Percentiles rank a stretch among this genome's conserved stretches.
Conservation (phyloP, 2,329 filamentous ascomycete genomes). For the Clarireedia sp. region DNA sequence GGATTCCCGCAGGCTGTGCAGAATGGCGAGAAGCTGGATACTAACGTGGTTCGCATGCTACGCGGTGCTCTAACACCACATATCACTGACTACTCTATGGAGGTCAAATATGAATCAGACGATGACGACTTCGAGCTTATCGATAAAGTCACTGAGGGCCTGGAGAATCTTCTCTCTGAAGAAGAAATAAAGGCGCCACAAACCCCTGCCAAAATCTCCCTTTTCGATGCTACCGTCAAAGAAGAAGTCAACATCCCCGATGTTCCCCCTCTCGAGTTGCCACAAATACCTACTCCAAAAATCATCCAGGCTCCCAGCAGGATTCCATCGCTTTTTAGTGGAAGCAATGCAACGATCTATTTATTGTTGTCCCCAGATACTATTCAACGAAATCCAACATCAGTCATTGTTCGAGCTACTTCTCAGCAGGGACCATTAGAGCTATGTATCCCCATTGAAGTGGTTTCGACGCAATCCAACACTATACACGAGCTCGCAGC, state of each 20-base stretch:
- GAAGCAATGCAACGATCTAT: slow-evolving; percentile 58
- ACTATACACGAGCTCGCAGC: slow-evolving; percentile 65
- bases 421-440: slow-evolving; percentile 50
- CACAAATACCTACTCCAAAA: slow-evolving; percentile 43
- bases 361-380: slow-evolving; percentile 51
- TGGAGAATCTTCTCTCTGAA: slow-evolving; percentile 32
- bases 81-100: slow-evolving; percentile 53
- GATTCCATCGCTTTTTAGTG: slow-evolving; percentile 59
- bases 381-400: slow-evolving; percentile 38
- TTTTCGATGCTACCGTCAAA: slow-evolving; percentile 42
- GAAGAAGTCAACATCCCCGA: not conserved
- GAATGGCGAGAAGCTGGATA: slow-evolving; percentile 57
- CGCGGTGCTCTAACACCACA: slow-evolving; percentile 62
- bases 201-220: slow-evolving; percentile 35
- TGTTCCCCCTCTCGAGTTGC: slow-evolving; percentile 32
- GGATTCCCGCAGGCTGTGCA: slow-evolving; percentile 56
- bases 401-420: slow-evolving; percentile 50
- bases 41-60: slow-evolving; percentile 65
- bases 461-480: slow-evolving; percentile 37
- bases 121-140: slow-evolving; percentile 55
- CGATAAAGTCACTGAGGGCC: slow-evolving; percentile 45
- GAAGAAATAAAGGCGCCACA: not conserved
- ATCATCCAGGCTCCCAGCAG: slow-evolving; percentile 55
- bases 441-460: slow-evolving; percentile 55
- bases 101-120: slow-evolving; percentile 47